Evolutionary conservation across 352 stramenopile species (phyloP), one percentile per base, ranked within the genome.

Genomic region (Globisporangium mamillatum): DNA sequence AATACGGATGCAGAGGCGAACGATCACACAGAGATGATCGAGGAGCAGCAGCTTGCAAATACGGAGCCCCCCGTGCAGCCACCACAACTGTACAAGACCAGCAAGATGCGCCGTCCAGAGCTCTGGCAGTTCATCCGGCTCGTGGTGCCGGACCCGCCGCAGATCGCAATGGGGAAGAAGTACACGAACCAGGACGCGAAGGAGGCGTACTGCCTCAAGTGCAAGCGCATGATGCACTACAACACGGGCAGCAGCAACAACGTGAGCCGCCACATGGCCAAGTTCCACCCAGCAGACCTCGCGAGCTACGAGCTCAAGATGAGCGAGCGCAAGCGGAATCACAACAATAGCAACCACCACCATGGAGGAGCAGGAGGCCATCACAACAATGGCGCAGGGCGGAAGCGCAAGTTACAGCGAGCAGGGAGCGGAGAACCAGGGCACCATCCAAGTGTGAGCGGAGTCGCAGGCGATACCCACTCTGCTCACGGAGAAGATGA

Each of bases 141-240:
- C 1, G 78, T 85, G n/a, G 78, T 81, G 55, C 78, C 78, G 0
- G 78, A 85, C 32, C 78, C 78, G 20, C 78, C 75, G 20, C 66
- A 80, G 27, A 52, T 85, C 12, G 74, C 78, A 9, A 64, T 69
- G 4, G 75, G 71, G 29, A 75, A 73, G 57, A 81, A 68, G 25
- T 85, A 85, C 75, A 81, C 78, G 53, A 85, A 85, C 66, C 78
- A 81, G 63, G 78, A 85, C 69, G 78, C 78, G 22, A 77, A 81
- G 59, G 75, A 85, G 63, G 78, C 78, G 46, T 85, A 81, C 54
- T 85, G 78, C 50, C 72, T 85, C 29, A 85, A 85, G 59, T 85
- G 78, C 71, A 82, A 85, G 66, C 78, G 75, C 20, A 73, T 79
- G 44, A 85, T 85, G 78, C 78, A 82, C 63, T 85, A 85, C 62